Evolutionary conservation across 2,329 filamentous ascomycete genomes (phyloP).

Genomic region (Colletotrichum incanum): DNA sequence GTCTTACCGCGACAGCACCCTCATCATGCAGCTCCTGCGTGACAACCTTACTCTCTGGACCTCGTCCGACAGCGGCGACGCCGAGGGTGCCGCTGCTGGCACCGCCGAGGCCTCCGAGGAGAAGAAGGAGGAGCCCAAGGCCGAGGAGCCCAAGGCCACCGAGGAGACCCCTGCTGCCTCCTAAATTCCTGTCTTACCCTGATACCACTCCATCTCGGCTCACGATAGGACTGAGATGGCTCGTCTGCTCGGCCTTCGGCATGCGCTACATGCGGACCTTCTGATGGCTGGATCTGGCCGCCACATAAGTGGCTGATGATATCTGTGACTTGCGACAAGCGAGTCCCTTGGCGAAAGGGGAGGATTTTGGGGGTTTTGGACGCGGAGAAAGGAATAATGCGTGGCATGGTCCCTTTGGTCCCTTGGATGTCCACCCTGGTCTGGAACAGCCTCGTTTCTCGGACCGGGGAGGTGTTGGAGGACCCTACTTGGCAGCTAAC

Average conservation of each 20-base stretch:
- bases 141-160: constrained; percentile 54
- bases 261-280: constrained; percentile 25
- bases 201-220: constrained; percentile 58
- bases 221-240: constrained; percentile 53
- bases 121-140: constrained; percentile 69
- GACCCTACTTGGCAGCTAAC: constrained; percentile 38
- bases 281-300: constrained; percentile 36
- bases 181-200: constrained; percentile 60
- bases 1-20: constrained; percentile 98
- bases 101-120: constrained; percentile 75
- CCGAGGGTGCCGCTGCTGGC: constrained; percentile 75
- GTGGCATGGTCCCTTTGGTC: constrained; percentile 52
- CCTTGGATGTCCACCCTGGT: constrained; percentile 38
- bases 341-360: constrained; percentile 51
- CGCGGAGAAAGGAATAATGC: constrained; percentile 57
- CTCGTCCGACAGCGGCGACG: constrained; percentile 89
- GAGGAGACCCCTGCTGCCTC: constrained; percentile 65
- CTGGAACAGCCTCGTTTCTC: constrained; percentile 21
- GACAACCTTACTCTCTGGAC: constrained; percentile 99
- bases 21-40: constrained; percentile 99
- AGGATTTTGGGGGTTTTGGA: constrained; percentile 54
- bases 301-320: constrained; percentile 54
- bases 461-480: constrained; percentile 18
- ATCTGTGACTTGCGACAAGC: constrained; percentile 44
- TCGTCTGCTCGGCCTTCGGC: constrained; percentile 28